These are phyloP conservation scores for Haplosporangium sp. DNA, from an alignment of 371 early-diverging fungal genomes.

Conservation along the genomic window DNA sequence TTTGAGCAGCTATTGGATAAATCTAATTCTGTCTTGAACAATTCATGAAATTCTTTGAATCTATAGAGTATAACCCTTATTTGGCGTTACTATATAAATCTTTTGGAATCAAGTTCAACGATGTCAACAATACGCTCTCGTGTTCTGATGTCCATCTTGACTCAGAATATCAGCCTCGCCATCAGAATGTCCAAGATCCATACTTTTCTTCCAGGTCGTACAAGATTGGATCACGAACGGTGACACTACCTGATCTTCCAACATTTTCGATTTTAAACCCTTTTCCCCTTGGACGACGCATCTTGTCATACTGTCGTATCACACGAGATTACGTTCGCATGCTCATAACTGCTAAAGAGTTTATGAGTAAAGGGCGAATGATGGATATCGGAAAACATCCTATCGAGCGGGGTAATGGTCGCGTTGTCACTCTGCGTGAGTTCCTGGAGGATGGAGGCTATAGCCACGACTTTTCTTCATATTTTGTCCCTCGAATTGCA, in stretches of 20 bases:
- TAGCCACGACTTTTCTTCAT: conserved; percentile 59
- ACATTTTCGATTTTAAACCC: conserved; percentile 45
- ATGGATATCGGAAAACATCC: conserved; percentile 54
- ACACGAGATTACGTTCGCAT: conserved; percentile 39
- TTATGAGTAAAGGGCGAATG: conserved; percentile 45
- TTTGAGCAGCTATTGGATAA: too few species aligned
- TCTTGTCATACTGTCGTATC: conserved; percentile 42
- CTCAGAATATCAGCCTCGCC: neutral
- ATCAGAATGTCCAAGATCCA: conserved; percentile 18
- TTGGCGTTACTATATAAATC: conserved; percentile 45
- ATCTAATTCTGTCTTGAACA: neutral
- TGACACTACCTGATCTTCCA: conserved; percentile 49
- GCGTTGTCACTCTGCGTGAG: conserved; percentile 35
- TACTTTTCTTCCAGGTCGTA: conserved; percentile 51
- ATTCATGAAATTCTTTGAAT: neutral
- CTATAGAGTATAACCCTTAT: conserved; percentile 60
- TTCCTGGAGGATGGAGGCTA: conserved; percentile 40
- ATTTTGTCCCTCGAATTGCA: conserved; percentile 83
- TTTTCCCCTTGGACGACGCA: conserved; percentile 39
- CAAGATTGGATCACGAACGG: conserved; percentile 43
- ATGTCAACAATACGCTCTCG: conserved; percentile 52
- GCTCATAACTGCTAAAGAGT: conserved; percentile 46
- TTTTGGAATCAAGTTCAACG: conserved; percentile 50
- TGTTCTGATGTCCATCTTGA: conserved; percentile 45
- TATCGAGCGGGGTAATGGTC: conserved; percentile 51